Base-by-base conservation (phyloP, 257 asterid genomes). In the Primulina eburnea region DNA sequence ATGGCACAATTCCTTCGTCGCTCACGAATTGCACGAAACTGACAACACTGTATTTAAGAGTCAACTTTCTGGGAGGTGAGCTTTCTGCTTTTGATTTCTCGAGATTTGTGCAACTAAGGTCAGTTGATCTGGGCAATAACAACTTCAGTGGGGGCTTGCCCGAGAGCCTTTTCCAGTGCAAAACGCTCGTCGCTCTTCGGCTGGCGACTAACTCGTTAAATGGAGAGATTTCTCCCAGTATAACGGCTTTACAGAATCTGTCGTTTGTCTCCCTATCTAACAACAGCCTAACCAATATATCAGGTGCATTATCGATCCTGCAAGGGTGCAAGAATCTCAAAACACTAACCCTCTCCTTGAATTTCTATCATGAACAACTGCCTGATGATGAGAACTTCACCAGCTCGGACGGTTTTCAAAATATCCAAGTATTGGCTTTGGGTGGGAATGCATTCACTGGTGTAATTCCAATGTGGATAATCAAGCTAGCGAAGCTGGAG, bases 221-320 rank as follows among this genome's bases (percentile, higher is more conserved):
- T 3, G 97, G 97, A 73, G 96, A 86, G 74, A 69, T 93, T 65
- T 68, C 80, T 78, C 83, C 95, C 0, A 76, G 81, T 17, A 85
- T 89, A 71, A 76, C 71, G 55, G 82, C 86, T 4, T 52, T 93
- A 60, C 95, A 81, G 37, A 81, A 89, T 68, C 83, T 93, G 75
- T 84, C 95, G 4, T 93, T 90, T 79, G 88, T 90, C n/a, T 85
- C 99, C 30, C 71, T 93, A 34, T 90, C 99, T 29, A 91, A 90
- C 65, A 93, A 93, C 84, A 87, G 81, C 79, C 75, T 93, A 20
- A 86, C 71, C 59, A 93, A 93, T 66, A 53, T 93, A 80, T 78
- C 87, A 12, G 82, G 79, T 64, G 99, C 99, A 64, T 73, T 91
- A 2, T 78, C 71, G 47, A 84, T 86, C 76, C 82, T 90, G n/a